phyloP scores from a whole-genome alignment of 345 rosid species.

The Sonneratia alba region DNA sequence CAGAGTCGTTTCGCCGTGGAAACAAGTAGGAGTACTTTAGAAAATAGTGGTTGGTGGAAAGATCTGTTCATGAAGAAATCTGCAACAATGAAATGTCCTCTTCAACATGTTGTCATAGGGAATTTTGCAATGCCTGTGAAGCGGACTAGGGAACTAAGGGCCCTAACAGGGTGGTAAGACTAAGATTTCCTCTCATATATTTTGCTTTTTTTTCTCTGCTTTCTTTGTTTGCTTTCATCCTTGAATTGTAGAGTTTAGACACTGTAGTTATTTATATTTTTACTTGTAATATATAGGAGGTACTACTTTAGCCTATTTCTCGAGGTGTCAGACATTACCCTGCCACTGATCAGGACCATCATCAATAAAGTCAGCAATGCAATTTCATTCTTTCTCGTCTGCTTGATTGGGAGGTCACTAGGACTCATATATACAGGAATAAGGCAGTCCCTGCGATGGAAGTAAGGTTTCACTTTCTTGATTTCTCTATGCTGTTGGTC shows the following conservation, averaged over 20 bases:
- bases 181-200: slow-evolving; percentile 10
- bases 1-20: slow-evolving; percentile 36
- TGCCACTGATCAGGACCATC: slow-evolving; percentile 63
- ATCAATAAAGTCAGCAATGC: slow-evolving; percentile 61
- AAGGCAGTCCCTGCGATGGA: slow-evolving; percentile 87
- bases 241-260: background rate
- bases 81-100: slow-evolving; percentile 24
- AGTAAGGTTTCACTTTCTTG: slow-evolving; percentile 27
- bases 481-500: background rate
- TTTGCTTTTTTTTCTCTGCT: slow-evolving; percentile 10
- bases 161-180: slow-evolving; percentile 71
- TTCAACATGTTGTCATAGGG: slow-evolving; percentile 33
- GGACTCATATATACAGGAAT: slow-evolving; percentile 88
- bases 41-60: slow-evolving; percentile 59
- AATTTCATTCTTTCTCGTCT: slow-evolving; percentile 74
- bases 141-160: slow-evolving; percentile 78
- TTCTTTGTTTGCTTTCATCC: slow-evolving; percentile 2
- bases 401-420: slow-evolving; percentile 79
- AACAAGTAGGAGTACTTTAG: slow-evolving; percentile 22
- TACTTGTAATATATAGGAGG: slow-evolving; percentile 40
- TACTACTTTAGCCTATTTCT: slow-evolving; percentile 80
- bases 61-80: slow-evolving; percentile 33
- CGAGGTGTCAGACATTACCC: slow-evolving; percentile 67
- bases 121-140: slow-evolving; percentile 56
- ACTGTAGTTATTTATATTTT: background rate